Evolutionary conservation across 176 grass and related monocot species (phyloP).

Genomic region (Zoysia japonica): DNA sequence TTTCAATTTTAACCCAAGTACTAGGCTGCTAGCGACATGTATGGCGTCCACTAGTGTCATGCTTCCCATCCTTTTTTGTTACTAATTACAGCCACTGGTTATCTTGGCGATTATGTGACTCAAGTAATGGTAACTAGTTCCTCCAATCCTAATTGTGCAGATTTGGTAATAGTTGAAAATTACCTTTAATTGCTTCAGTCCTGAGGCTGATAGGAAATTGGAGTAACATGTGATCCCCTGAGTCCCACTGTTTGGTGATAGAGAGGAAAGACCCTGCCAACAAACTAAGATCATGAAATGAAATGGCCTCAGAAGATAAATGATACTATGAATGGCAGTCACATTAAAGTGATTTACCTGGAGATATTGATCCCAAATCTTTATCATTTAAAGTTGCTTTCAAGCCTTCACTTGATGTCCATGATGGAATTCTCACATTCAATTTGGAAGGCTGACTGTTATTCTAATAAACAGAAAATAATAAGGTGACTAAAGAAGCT

Average conservation of each 20-base stretch:
- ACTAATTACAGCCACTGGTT: background rate
- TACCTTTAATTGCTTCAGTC: slow-evolving; percentile 83
- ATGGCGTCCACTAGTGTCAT: background rate
- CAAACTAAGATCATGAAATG: slow-evolving; percentile 24
- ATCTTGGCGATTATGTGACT: background rate
- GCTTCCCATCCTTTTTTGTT: background rate
- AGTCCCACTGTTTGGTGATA: slow-evolving; percentile 70
- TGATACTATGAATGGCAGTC: slow-evolving; percentile 10
- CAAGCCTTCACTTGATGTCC: slow-evolving; percentile 57
- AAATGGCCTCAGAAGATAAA: background rate
- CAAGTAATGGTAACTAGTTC: slow-evolving; percentile 9
- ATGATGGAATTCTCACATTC: slow-evolving; percentile 81
- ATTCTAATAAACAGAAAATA: slow-evolving; percentile 48
- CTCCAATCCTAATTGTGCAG: background rate
- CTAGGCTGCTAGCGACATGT: background rate
- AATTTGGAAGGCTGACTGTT: slow-evolving; percentile 59
- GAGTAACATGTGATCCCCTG: slow-evolving; percentile 63
- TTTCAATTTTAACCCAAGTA: background rate
- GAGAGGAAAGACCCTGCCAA: slow-evolving; percentile 71
- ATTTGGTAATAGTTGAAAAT: slow-evolving; percentile 5
- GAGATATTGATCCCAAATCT: slow-evolving; percentile 50
- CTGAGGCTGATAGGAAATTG: slow-evolving; percentile 56
- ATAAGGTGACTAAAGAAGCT: slow-evolving; percentile 16
- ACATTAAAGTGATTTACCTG: slow-evolving; percentile 55
- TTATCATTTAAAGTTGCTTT: slow-evolving; percentile 72